Conservation (phyloP, 352 stramenopile species). For the Phytopythium aichiense region DNA sequence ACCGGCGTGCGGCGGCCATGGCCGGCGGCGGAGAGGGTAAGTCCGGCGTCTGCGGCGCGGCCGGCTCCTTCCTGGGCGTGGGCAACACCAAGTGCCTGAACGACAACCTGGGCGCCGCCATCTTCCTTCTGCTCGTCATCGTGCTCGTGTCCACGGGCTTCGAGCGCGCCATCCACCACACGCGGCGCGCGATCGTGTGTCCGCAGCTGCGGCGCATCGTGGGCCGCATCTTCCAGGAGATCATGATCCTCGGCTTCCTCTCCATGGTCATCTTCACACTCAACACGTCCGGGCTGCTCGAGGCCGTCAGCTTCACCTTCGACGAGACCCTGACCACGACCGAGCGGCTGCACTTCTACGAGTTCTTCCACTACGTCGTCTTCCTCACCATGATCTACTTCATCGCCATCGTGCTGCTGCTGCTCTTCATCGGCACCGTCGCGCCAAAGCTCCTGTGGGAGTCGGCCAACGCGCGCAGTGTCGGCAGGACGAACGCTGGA, state of each 20-base stretch:
- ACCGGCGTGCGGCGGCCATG: constrained; percentile 1
- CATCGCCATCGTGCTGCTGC: constrained; percentile 78
- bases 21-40: neutral
- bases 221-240: constrained; percentile 83
- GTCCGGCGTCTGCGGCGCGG: neutral
- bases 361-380: constrained; percentile 90
- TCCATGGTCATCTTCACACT: constrained; percentile 88
- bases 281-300: constrained; percentile 74
- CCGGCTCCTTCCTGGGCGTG: constrained; percentile 68
- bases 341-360: constrained; percentile 83
- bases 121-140: constrained; percentile 78
- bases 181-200: constrained; percentile 58
- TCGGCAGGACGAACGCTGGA: neutral
- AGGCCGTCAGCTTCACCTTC: constrained; percentile 43
- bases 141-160: constrained; percentile 67
- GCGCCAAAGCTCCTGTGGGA: constrained; percentile 78
- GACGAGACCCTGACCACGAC: constrained; percentile 38
- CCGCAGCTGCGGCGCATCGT: constrained; percentile 81
- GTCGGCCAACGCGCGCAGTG: constrained; percentile 19
- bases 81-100: constrained; percentile 78
- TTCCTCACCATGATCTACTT: constrained; percentile 90
- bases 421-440: constrained; percentile 82
- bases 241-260: constrained; percentile 88
- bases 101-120: constrained; percentile 60
- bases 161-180: constrained; percentile 44